These are phyloP conservation scores for Microcos paniculata DNA, from an alignment of 345 rosid species.

Conservation along the genomic window DNA sequence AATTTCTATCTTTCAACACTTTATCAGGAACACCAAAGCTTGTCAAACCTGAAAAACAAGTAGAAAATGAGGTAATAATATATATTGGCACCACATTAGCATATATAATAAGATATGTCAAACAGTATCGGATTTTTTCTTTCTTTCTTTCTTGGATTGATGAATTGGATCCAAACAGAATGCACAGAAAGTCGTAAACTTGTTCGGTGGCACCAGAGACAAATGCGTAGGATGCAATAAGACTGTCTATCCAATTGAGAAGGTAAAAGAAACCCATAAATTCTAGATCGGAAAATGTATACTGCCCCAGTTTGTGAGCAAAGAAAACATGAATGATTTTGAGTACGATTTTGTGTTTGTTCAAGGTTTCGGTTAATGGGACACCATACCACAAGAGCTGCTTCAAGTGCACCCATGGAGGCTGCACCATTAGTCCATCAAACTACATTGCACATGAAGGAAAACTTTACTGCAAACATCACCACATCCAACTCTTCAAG, in stretches of 20 bases:
- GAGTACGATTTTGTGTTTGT: background rate
- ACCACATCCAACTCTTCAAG: conserved; percentile 61
- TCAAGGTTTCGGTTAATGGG: conserved; percentile 56
- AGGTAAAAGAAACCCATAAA: conserved; percentile 28
- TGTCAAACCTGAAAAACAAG: conserved; percentile 42
- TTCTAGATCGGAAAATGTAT: background rate
- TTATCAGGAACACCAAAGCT: conserved; percentile 58
- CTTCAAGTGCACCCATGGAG: conserved; percentile 62
- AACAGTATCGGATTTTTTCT: background rate
- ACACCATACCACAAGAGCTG: conserved; percentile 54
- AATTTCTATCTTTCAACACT: background rate
- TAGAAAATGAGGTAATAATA: conserved; percentile 45
- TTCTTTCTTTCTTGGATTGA: background rate
- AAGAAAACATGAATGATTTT: background rate
- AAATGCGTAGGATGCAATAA: conserved; percentile 47
- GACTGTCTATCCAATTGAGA: conserved; percentile 63
- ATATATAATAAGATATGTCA: background rate
- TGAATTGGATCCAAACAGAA: conserved; percentile 26
- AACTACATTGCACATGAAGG: conserved; percentile 68
- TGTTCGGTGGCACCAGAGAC: conserved; percentile 58
- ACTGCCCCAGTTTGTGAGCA: background rate
- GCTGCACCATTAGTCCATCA: conserved; percentile 64
- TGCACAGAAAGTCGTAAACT: conserved; percentile 39
- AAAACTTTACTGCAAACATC: conserved; percentile 70
- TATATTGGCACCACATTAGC: background rate